A percentile compares a stretch with the other conserved stretches of the same genome.
phyloP scores from a whole-genome alignment of 208 protist genomes.

The Tritrichomonas foetus region DNA sequence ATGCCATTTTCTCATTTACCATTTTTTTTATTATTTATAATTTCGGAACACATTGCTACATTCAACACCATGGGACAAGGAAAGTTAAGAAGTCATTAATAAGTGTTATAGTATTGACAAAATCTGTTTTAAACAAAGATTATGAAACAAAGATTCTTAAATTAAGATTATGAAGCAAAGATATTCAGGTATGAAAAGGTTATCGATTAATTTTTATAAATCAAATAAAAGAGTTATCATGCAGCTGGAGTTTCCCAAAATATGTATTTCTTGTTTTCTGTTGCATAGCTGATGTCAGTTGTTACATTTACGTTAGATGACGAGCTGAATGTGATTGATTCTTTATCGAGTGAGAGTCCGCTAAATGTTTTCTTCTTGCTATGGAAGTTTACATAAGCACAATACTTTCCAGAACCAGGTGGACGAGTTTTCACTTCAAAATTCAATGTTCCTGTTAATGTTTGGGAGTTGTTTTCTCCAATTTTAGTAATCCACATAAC shows the following conservation, averaged over 20 bases:
- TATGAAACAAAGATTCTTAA: no score
- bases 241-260: not conserved
- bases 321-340: not conserved
- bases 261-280: conserved; percentile 22
- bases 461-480: not conserved
- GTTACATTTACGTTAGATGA: not conserved
- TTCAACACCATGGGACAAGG: no score
- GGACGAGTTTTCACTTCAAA: not conserved
- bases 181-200: no score
- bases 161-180: no score
- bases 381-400: not conserved
- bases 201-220: no score
- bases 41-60: no score
- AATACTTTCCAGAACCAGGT: not conserved
- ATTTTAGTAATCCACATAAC: not conserved
- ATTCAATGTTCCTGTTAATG: not conserved
- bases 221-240: not conserved
- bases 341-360: not conserved
- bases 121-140: no score
- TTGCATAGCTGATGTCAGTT: not conserved
- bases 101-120: no score
- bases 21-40: no score
- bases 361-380: conserved; percentile 11
- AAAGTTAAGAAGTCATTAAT: no score
- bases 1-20: no score